Base-by-base conservation (phyloP, 2,329 filamentous ascomycete genomes). In the Fusarium compactum region DNA sequence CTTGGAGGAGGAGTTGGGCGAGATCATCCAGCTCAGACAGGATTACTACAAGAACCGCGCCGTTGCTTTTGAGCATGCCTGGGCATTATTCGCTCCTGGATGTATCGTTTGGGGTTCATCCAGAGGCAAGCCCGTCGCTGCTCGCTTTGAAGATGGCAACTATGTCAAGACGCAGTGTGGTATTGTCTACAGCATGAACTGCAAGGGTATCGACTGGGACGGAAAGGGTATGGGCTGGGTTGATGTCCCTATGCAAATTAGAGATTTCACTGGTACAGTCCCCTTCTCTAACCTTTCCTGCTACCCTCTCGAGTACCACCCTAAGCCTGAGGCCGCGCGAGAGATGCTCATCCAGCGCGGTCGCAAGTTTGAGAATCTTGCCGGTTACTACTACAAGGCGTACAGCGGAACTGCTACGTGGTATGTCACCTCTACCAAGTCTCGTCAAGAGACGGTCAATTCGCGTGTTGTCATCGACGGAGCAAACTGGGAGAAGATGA, bases 21-120 rank as follows among this genome's bases (percentile, higher is more conserved):
- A 86, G 22, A 78, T 79, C 14, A 85, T 89, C 56, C 81, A 83
- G 53, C 79, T 82, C 1, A 84, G 82, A 25, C 79, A 84, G 45
- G 87, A 89, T 59, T 84, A 86, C 55, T 79, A 86, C 63, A 76
- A 78, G 66, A 87, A 89, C 64, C 81, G 83, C 0, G 86, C 87
- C 47, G 84, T 89, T 53, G 84, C 84, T 0, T 87, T 84, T 53
- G 80, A 84, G 15, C 82, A 88, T 48, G 78, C 84, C 12, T 87
- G 85, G 85, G 84, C 84, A n/a, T 81, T 88, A 29, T 86, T 87
- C 72, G 80, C 82, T 53, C 86, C 85, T 0, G 84, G 83, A 1
- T 79, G 76, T 46, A 77, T 79, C 8, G 72, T 86, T 3, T 80
- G 82, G 53, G 79, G 81, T 1, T 73, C 77, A 9, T 77, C 80